Evolutionary conservation across 306 rosid species (phyloP).

Genomic region (Rosa chinensis): DNA sequence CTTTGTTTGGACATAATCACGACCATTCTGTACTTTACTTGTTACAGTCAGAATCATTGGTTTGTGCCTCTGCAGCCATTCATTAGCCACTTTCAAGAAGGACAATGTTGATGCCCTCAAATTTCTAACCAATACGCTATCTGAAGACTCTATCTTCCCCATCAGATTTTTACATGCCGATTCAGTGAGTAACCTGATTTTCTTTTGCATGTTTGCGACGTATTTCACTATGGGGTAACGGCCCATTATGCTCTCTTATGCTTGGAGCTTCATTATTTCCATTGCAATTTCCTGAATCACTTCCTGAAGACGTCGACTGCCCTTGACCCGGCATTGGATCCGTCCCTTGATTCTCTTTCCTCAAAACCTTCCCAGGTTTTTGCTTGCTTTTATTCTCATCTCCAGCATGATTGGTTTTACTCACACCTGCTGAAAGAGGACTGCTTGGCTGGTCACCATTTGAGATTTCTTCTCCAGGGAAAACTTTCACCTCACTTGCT

Average conservation of each 20-base stretch:
- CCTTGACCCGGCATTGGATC: constrained; percentile 32
- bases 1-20: constrained; percentile 46
- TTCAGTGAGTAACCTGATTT: constrained; percentile 40
- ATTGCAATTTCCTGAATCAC: constrained; percentile 40
- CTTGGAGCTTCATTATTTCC: constrained; percentile 41
- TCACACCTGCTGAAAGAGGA: constrained; percentile 33
- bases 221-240: constrained; percentile 33
- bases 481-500: constrained; percentile 52
- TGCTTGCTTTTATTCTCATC: constrained; percentile 41
- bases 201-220: constrained; percentile 41
- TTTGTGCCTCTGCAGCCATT: constrained; percentile 55
- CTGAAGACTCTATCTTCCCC: constrained; percentile 51
- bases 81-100: constrained; percentile 47
- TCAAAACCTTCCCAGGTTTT: constrained; percentile 31
- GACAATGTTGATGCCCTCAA: constrained; percentile 44
- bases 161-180: constrained; percentile 46
- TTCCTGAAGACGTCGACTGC: constrained; percentile 35
- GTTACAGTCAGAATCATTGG: constrained; percentile 47
- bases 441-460: constrained; percentile 38
- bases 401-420: constrained; percentile 36
- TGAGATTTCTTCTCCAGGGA: constrained; percentile 58
- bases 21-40: constrained; percentile 32
- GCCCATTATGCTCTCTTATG: constrained; percentile 40
- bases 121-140: constrained; percentile 49
- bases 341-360: constrained; percentile 62